These are phyloP conservation scores for Alternaria postmessia DNA, from an alignment of 2,329 filamentous ascomycete genomes.

Conservation along the genomic window DNA sequence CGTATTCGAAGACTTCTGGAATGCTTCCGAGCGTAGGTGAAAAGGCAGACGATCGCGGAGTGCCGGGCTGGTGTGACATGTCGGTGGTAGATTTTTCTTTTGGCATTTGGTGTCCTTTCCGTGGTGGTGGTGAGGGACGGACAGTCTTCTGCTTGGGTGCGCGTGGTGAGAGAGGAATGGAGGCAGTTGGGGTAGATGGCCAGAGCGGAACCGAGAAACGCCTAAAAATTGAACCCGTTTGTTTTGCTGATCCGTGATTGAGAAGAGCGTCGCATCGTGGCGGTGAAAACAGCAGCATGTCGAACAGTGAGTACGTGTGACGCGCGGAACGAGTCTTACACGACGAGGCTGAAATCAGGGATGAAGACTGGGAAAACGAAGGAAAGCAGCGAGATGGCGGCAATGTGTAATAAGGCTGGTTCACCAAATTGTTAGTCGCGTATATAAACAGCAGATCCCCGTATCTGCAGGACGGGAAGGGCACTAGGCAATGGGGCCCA, in stretches of 20 bases:
- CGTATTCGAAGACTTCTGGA: constrained; percentile 36
- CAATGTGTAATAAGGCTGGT: constrained; percentile 19
- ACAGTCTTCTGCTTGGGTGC: constrained; percentile 15
- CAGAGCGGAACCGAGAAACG: constrained; percentile 26
- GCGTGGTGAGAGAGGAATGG: constrained; percentile 27
- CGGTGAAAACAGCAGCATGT: constrained; percentile 37
- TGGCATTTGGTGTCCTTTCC: constrained; percentile 9
- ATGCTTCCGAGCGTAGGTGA: constrained; percentile 39
- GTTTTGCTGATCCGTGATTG: constrained; percentile 9
- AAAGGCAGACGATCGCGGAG: constrained; percentile 29
- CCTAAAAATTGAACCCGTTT: constrained; percentile 24
- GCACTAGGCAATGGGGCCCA: constrained; percentile 22
- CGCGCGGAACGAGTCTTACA: constrained; percentile 8
- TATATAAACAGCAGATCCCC: constrained; percentile 22
- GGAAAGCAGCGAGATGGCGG: constrained; percentile 16
- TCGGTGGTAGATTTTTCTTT: constrained; percentile 10
- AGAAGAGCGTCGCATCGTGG: constrained; percentile 30
- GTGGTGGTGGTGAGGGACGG: constrained; percentile 16
- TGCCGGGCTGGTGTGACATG: constrained; percentile 27
- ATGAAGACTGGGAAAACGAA: constrained; percentile 10
- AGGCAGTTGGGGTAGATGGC: constrained; percentile 22
- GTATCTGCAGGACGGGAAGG: constrained; percentile 25
- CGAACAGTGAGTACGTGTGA: constrained; percentile 23
- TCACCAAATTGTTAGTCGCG: constrained; percentile 16
- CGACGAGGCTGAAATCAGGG: constrained; percentile 9